Conservation (phyloP, 164 flowering plant species). For the Buxus sempervirens region DNA sequence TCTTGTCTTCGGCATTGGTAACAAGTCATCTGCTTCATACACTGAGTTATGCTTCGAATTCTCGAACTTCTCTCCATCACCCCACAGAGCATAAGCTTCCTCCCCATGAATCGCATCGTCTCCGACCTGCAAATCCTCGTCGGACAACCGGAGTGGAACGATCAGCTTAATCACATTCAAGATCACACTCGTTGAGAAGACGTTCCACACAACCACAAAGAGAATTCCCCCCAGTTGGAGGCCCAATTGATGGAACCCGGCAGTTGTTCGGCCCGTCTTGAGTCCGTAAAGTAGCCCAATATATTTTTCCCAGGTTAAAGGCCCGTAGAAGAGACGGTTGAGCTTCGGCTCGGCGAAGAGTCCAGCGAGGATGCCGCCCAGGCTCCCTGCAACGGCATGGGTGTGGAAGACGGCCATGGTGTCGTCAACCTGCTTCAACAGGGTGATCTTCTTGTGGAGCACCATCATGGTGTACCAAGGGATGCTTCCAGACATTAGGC, state of each 20-base stretch:
- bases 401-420: constrained; percentile 45
- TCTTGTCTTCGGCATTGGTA: neutral
- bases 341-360: constrained; percentile 39
- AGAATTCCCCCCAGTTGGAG: constrained; percentile 28
- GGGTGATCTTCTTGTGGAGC: constrained; percentile 31
- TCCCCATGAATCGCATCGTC: constrained; percentile 43
- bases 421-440: constrained; percentile 35
- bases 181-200: constrained; percentile 32
- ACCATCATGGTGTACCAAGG: constrained; percentile 63
- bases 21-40: constrained; percentile 3
- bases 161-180: constrained; percentile 25
- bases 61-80: constrained; percentile 20
- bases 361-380: constrained; percentile 45
- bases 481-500: constrained; percentile 40
- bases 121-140: constrained; percentile 29
- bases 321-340: constrained; percentile 28
- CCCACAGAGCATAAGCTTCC: constrained; percentile 30
- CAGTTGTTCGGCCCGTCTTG: constrained; percentile 13
- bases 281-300: constrained; percentile 26
- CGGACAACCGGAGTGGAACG: constrained; percentile 31
- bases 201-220: constrained; percentile 24
- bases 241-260: constrained; percentile 35
- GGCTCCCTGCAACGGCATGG: constrained; percentile 41
- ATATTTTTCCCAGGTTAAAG: constrained; percentile 17
- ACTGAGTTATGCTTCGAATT: constrained; percentile 14